phyloP scores from a whole-genome alignment of 2,329 filamentous ascomycete genomes.

The Beauveria bassiana region DNA sequence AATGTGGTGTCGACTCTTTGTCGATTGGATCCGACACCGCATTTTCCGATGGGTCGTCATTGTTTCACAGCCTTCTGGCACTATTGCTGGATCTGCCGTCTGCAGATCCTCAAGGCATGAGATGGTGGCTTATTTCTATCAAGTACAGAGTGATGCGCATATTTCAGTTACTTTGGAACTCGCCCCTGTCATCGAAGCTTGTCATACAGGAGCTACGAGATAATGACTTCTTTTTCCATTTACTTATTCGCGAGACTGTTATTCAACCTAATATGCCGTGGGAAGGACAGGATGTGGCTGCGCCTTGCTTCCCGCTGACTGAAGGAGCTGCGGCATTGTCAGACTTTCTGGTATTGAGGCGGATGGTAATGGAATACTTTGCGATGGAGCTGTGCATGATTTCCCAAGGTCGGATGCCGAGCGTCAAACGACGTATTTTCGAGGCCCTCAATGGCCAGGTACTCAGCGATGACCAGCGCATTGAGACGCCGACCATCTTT shows the following conservation, averaged over 20 bases:
- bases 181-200: slow-evolving; percentile 66
- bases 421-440: slow-evolving; percentile 60
- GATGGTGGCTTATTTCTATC: slow-evolving; percentile 61
- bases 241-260: slow-evolving; percentile 64
- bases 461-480: slow-evolving; percentile 53
- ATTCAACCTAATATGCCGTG: slow-evolving; percentile 63
- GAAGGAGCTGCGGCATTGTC: slow-evolving; percentile 62
- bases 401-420: slow-evolving; percentile 61
- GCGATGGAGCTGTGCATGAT: slow-evolving; percentile 77
- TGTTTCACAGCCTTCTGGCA: slow-evolving; percentile 75
- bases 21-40: slow-evolving; percentile 59
- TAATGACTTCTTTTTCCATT: slow-evolving; percentile 70
- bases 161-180: slow-evolving; percentile 74
- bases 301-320: slow-evolving; percentile 60
- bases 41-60: slow-evolving; percentile 63
- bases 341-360: slow-evolving; percentile 70
- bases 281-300: slow-evolving; percentile 57
- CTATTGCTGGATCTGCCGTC: slow-evolving; percentile 65
- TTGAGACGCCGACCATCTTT: slow-evolving; percentile 70
- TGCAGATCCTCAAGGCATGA: slow-evolving; percentile 51
- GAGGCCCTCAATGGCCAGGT: slow-evolving; percentile 74
- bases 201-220: slow-evolving; percentile 73
- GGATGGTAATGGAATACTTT: slow-evolving; percentile 75
- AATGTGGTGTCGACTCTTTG: slow-evolving; percentile 63
- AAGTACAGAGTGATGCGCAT: slow-evolving; percentile 65